Evolutionary conservation across 345 rosid species (phyloP).

Genomic region (Cardamine chenopodiifolia): DNA sequence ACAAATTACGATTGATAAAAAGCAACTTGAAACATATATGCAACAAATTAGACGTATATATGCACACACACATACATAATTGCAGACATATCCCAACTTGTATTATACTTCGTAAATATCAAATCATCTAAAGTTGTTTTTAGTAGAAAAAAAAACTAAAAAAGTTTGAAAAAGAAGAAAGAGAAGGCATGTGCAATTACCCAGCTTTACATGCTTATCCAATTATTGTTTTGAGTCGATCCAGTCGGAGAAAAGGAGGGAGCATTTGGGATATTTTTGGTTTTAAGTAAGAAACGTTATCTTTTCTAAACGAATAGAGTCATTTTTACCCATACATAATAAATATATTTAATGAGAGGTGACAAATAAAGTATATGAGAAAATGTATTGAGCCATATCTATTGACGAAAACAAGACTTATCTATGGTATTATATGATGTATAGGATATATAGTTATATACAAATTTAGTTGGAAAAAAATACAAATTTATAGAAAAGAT

Average conservation of each 20-base stretch:
- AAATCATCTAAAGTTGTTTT: slow-evolving; percentile 6
- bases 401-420: not conserved
- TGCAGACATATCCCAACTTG: slow-evolving; percentile 28
- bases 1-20: not conserved
- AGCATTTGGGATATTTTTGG: slow-evolving; percentile 31
- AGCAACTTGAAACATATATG: slow-evolving; percentile 1
- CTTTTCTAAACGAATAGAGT: slow-evolving; percentile 2
- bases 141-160: not conserved
- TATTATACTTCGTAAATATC: slow-evolving; percentile 7
- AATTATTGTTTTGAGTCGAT: slow-evolving; percentile 27
- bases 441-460: not conserved
- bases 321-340: not conserved
- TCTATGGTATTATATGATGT: not conserved
- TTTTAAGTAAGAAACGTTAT: slow-evolving; percentile 3
- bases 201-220: slow-evolving; percentile 40
- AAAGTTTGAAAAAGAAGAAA: slow-evolving; percentile 5
- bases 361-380: not conserved
- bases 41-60: not conserved
- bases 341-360: not conserved
- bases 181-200: slow-evolving; percentile 38
- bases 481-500: not conserved
- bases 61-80: not conserved
- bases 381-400: not conserved
- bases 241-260: slow-evolving; percentile 30
- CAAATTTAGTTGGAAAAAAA: not conserved